Evolutionary conservation across 1,284 basidiomycete species (phyloP), one percentile per base, ranked within the genome.

Genomic region (Gomphus bonarii): DNA sequence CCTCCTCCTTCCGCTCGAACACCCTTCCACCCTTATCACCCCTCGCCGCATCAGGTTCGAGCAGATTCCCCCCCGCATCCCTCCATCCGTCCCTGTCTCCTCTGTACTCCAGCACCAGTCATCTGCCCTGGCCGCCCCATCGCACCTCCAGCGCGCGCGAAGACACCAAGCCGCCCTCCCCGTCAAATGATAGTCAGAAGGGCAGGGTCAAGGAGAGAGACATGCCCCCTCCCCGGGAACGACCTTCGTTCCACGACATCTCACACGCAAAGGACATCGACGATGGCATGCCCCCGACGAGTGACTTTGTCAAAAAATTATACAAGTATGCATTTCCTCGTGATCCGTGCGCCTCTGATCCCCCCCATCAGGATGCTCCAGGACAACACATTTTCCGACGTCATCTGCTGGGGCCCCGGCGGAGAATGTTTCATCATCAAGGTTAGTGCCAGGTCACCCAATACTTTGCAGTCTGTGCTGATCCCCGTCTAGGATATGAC

Each of bases 391-490:
- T 90, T 88, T 70, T 70, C 81, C 42, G 74, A 81, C 35, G 81
- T 93, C 61, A 89, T 98, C 7, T 87, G 83, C 0, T 97, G 95
- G 95, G 85, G 88, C 1, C 82, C 85, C 0, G 76, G 80, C 48
- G 92, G 93, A 48, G 87, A 94, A 65, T 91, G 85, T 65, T 97
- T 97, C 68, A 86, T 97, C 67, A 93, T 98, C 63, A 95, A 94
- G 72, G 84, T 81, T 51, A 22, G 70, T 61, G 25, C 48, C 22
- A 44, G 30, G 18, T 38, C 44, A 30, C 8, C n/a, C n/a, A n/a
- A n/a, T 30, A 10, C 12, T 8, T 49, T 10, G 16, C 1, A 25
- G 18, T 25, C n/a, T n/a, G 36, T 5, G 9, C 31, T 57, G 22
- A 35, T 44, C 42, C 38, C 50, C 8, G 36, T 40, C 44, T 60